These are phyloP conservation scores for Sclerotinia borealis DNA, from an alignment of 2,329 filamentous ascomycete genomes.

Conservation along the genomic window DNA sequence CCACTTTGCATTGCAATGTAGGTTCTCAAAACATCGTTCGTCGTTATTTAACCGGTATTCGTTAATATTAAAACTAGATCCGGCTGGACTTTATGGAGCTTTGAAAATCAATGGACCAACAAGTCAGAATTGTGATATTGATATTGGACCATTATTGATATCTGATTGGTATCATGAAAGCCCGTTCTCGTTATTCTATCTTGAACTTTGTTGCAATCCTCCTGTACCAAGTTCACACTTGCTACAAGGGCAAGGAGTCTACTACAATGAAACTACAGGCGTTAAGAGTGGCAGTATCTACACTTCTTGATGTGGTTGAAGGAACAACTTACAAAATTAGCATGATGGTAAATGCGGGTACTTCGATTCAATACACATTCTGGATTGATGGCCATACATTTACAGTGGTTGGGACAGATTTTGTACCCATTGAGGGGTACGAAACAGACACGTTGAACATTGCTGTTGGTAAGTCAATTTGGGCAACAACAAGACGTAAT, in stretches of 20 bases:
- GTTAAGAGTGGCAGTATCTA: conserved; percentile 2
- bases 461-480: conserved; percentile 32
- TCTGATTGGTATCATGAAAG: conserved; percentile 15
- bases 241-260: background rate
- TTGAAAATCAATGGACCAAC: conserved; percentile 56
- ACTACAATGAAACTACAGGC: background rate
- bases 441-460: conserved; percentile 51
- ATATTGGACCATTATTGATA: conserved; percentile 43
- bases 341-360: conserved; percentile 5
- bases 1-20: conserved; percentile 43
- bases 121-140: conserved; percentile 51
- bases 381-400: conserved; percentile 44
- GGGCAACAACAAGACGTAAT: background rate
- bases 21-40: background rate
- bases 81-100: conserved; percentile 50
- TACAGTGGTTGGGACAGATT: conserved; percentile 58
- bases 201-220: conserved; percentile 25
- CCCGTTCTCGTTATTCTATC: conserved; percentile 21
- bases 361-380: conserved; percentile 33
- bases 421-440: conserved; percentile 54
- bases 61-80: too few species aligned
- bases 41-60: too few species aligned
- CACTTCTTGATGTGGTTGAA: background rate
- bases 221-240: background rate
- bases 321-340: conserved; percentile 9